phyloP scores from a whole-genome alignment of 2,329 filamentous ascomycete genomes.

The Alternaria brassicicola region DNA sequence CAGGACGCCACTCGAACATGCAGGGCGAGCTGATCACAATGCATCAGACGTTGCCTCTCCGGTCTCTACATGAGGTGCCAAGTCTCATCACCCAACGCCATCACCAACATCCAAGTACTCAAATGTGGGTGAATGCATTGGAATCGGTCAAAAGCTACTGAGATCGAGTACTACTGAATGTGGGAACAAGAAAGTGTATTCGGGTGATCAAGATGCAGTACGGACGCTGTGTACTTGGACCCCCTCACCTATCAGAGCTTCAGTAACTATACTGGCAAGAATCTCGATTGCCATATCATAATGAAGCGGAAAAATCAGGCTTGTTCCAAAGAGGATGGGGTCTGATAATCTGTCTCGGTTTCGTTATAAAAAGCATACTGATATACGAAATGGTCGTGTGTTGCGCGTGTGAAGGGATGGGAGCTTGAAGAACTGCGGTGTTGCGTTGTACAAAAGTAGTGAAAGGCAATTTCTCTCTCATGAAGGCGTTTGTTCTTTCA shows the following conservation, averaged over 20 bases:
- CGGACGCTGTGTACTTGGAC: too few relatives aligned
- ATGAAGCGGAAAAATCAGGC: background rate
- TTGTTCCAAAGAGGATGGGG: background rate
- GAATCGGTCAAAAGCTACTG: background rate
- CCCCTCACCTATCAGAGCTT: background rate
- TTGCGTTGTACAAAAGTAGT: background rate
- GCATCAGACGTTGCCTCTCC: background rate
- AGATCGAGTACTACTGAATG: background rate
- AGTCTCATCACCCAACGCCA: background rate
- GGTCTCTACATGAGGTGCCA: background rate
- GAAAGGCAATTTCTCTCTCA: background rate
- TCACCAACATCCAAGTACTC: background rate
- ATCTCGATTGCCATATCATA: background rate
- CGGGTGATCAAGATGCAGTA: too few relatives aligned
- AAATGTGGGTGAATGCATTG: background rate
- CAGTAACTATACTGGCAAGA: background rate
- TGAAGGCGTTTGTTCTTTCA: background rate
- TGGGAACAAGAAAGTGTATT: background rate
- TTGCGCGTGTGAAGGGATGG: background rate
- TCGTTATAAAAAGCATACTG: background rate
- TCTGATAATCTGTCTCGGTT: background rate
- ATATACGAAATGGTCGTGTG: background rate
- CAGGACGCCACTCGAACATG: background rate
- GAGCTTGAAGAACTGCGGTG: background rate
- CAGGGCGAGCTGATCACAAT: background rate